Percentiles rank a stretch among this genome's conserved stretches.
Conservation (phyloP, 148 eudicot species). For the Rhododendron mucronatum region DNA sequence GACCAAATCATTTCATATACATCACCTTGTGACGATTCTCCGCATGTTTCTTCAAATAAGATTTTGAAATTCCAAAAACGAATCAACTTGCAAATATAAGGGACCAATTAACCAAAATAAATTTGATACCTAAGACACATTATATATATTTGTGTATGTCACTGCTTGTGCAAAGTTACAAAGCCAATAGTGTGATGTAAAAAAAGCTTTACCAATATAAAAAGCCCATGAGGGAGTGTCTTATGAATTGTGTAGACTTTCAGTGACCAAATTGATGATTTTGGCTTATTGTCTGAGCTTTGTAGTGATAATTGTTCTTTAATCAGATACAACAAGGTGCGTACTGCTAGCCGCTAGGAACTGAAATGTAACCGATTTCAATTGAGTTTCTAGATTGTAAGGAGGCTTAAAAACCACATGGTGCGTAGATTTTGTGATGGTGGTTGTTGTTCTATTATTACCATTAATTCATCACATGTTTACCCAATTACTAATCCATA, state of each 20-base stretch:
- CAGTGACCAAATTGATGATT: not conserved
- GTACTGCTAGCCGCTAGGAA: not conserved
- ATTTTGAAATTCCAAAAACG: not conserved
- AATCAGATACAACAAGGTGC: not conserved
- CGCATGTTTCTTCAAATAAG: not conserved
- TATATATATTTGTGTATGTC: not conserved
- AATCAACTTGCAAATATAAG: not conserved
- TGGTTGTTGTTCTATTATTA: not conserved
- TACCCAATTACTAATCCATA: not conserved
- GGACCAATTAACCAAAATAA: not conserved
- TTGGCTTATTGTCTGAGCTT: not conserved
- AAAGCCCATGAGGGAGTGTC: not conserved
- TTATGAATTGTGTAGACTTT: not conserved
- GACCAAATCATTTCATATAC: not conserved
- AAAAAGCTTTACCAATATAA: not conserved
- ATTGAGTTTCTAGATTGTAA: not conserved
- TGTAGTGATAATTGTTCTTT: not conserved
- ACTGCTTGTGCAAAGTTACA: not conserved
- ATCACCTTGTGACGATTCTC: not conserved
- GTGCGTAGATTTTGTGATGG: no score
- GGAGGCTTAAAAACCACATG: not conserved
- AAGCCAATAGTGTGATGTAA: not conserved
- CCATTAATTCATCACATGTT: not conserved
- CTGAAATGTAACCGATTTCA: not conserved
- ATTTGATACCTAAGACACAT: not conserved